Evolutionary conservation across 345 rosid genomes (phyloP).

Genomic region (Isatis tinctoria): DNA sequence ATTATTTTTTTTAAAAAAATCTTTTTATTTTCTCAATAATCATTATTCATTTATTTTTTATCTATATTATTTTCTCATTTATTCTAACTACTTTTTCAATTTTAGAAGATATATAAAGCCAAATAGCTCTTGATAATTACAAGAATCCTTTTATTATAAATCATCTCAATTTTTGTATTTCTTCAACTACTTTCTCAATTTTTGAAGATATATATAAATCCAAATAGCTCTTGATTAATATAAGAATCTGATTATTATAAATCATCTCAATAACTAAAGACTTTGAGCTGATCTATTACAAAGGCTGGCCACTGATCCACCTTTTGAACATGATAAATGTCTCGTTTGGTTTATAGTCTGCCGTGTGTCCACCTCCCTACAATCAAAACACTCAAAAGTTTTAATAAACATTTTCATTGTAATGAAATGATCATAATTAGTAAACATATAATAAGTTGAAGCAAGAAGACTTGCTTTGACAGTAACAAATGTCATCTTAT

Average conservation of each 20-base stretch:
- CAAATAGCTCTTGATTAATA: neutral
- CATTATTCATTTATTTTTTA: too few relatives aligned
- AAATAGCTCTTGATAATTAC: too few relatives aligned
- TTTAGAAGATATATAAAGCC: too few relatives aligned
- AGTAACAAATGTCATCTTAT: constrained; percentile 53
- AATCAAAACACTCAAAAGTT: neutral
- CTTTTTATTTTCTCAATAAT: too few relatives aligned
- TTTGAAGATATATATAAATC: too few relatives aligned
- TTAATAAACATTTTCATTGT: neutral
- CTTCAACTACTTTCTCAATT: too few relatives aligned
- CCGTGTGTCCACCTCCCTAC: constrained; percentile 30
- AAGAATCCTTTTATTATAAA: too few relatives aligned
- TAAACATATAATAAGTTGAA: neutral
- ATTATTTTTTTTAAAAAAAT: too few relatives aligned
- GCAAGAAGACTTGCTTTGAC: constrained; percentile 41
- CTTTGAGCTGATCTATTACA: neutral
- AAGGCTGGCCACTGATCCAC: constrained; percentile 21
- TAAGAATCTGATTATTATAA: too few relatives aligned
- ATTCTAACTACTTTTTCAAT: too few relatives aligned
- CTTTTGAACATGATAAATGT: constrained; percentile 14
- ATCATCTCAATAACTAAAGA: neutral
- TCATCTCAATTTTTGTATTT: too few relatives aligned
- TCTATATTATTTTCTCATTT: too few relatives aligned
- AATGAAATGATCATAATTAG: neutral
- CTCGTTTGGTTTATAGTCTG: constrained; percentile 7